Evolutionary conservation across 2,329 filamentous ascomycete species (phyloP), one percentile per base, ranked within the genome.

Genomic region (Chaetomium sp.): DNA sequence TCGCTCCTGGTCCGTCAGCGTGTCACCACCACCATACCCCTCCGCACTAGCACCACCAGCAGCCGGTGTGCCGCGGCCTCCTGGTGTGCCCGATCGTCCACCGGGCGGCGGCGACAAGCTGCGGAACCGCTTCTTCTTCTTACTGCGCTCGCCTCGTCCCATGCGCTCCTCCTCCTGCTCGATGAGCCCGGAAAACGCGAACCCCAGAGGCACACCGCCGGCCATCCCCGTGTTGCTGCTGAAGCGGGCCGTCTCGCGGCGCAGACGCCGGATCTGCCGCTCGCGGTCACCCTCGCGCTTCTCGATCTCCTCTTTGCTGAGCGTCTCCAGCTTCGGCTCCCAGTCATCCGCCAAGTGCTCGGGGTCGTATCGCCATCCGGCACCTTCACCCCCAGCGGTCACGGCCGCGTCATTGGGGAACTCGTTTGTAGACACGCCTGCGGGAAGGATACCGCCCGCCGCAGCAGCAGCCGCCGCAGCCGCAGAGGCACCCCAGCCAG

Each of bases 231-330:
- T 81, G 27, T 87, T 94, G 45, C 89, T 92, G 56, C 89, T 94
- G 70, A 97, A 96, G 33, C 91, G 82, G 1, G 92, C 92, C 8
- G 92, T 97, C 71, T 99, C 94, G 68, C 94, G 81, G 54, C 94
- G 82, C 60, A 96, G 74, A 57, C 94, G 81, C 56, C 94, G 81
- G 41, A 96, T 87, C 71, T 97, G 90, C 54, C 94, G 80, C 71
- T 99, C 94, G 43, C 94, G 82, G 68, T 99, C 94, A 51, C 90
- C 90, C 71, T 99, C 94, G 34, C 94, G 84, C 74, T 95, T 95
- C 72, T 99, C 94, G 53, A 99, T 97, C 68, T 99, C 94, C 65
- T 99, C 94, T 65, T 96, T 95, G 41, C 87, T 91, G 2, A 99
- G 74, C 0, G 80, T 78, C 69, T 92, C 89, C 7, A 94, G 79